A percentile compares a stretch with the other conserved stretches of the same genome.
These are phyloP conservation scores for Tremella yokohamensis DNA, from an alignment of 768 basidiomycete species.

Conservation along the genomic window DNA sequence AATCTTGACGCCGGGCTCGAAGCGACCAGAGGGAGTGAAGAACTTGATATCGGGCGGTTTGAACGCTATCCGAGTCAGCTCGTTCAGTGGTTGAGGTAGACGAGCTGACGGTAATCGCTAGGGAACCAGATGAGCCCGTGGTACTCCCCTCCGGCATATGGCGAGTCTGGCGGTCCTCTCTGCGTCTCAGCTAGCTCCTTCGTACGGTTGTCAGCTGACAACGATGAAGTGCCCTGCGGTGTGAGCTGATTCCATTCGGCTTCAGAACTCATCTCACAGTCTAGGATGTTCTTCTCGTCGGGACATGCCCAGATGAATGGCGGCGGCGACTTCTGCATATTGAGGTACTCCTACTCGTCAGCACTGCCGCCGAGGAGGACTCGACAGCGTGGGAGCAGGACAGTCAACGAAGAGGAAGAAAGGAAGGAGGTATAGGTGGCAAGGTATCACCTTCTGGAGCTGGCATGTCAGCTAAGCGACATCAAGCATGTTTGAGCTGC, in stretches of 20 bases:
- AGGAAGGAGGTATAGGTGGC: neutral
- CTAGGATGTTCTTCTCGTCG: conserved; percentile 95
- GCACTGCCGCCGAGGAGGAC: neutral
- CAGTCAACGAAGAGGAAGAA: neutral
- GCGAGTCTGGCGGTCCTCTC: conserved; percentile 91
- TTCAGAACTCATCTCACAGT: conserved; percentile 63
- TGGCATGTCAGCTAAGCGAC: neutral
- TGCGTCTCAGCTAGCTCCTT: conserved; percentile 44
- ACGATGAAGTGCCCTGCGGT: conserved; percentile 86
- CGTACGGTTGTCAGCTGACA: conserved; percentile 55
- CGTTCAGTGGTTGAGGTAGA: neutral
- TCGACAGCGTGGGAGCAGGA: neutral
- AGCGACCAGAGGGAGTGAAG: conserved; percentile 52
- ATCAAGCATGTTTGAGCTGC: conserved; percentile 12
- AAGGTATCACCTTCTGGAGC: conserved; percentile 14
- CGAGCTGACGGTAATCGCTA: conserved; percentile 67
- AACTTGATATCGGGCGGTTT: conserved; percentile 97
- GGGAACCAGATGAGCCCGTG: conserved; percentile 90
- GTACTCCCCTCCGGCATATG: conserved; percentile 87
- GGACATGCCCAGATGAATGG: conserved; percentile 94
- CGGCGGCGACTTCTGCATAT: conserved; percentile 86
- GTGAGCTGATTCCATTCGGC: neutral
- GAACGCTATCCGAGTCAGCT: conserved; percentile 56
- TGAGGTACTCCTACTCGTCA: conserved; percentile 17
- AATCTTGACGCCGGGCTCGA: conserved; percentile 61